These are phyloP conservation scores for Xerocomellus intermedius DNA, from an alignment of 768 basidiomycete genomes.

Conservation along the genomic window DNA sequence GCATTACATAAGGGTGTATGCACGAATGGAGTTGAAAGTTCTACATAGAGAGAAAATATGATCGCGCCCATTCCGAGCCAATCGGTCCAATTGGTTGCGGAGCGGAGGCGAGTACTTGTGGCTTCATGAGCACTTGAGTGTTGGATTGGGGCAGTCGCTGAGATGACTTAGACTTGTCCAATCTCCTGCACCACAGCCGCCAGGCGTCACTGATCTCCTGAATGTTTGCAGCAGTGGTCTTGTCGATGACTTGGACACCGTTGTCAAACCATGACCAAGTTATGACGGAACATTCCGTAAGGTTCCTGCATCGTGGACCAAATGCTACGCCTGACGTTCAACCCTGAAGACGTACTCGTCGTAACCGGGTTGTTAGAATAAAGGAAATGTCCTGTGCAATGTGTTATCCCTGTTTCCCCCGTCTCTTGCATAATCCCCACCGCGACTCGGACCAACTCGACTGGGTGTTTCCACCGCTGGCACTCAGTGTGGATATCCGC, in stretches of 20 bases:
- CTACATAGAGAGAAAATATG: too few species aligned
- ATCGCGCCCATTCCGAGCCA: not conserved
- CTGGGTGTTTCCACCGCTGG: conserved; percentile 3
- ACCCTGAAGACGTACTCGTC: conserved; percentile 24
- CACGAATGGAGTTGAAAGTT: not conserved
- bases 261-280: not conserved
- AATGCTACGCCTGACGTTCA: not conserved
- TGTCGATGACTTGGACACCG: too few species aligned
- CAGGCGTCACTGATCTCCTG: not conserved
- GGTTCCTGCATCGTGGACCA: not conserved
- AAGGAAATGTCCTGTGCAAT: conserved; percentile 3
- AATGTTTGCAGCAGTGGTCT: not conserved
- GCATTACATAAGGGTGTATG: too few species aligned
- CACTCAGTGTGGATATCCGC: conserved; percentile 7
- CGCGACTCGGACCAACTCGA: conserved; percentile 6
- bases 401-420: conserved; percentile 1
- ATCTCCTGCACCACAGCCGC: too few species aligned
- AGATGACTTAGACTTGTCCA: not conserved
- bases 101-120: not conserved
- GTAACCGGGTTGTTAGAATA: conserved; percentile 14
- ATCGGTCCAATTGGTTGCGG: not conserved
- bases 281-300: conserved; percentile 15
- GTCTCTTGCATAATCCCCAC: conserved; percentile 1
- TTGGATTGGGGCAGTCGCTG: not conserved
- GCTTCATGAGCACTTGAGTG: not conserved